Evolutionary conservation across 2,329 filamentous ascomycete genomes (phyloP).

Genomic region (Xylogone sp.): DNA sequence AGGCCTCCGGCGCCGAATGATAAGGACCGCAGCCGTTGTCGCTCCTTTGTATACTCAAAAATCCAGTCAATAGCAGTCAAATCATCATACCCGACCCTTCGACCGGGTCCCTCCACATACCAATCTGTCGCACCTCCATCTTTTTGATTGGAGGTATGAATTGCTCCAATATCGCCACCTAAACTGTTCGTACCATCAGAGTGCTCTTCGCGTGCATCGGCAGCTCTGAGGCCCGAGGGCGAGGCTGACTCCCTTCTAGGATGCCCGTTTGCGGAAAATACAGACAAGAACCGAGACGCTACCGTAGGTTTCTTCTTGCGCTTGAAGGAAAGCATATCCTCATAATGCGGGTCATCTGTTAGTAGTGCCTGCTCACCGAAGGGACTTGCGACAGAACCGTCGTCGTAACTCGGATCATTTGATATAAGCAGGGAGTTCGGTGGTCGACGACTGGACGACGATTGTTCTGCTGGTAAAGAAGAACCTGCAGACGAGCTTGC

Average conservation of each 20-base stretch:
- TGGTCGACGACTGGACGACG: constrained; percentile 19
- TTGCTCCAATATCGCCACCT: constrained; percentile 10
- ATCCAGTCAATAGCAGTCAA: constrained; percentile 99
- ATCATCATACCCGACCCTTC: constrained; percentile 91
- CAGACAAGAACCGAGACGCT: constrained; percentile 21
- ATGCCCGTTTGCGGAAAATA: constrained; percentile 16
- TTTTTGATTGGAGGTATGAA: constrained; percentile 29
- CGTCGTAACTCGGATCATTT: constrained; percentile 26
- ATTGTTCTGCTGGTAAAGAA: constrained; percentile 16
- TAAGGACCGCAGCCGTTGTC: constrained; percentile 78
- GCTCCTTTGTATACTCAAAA: constrained; percentile 96
- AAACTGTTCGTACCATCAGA: constrained; percentile 13
- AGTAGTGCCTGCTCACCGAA: constrained; percentile 36
- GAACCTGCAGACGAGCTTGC: constrained; percentile 24
- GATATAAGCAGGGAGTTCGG: constrained; percentile 17
- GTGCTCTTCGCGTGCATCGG: constrained; percentile 9
- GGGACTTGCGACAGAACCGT: constrained; percentile 25
- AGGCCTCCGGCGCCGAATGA: constrained; percentile 66
- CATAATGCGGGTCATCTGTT: constrained; percentile 50
- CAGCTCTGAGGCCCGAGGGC: constrained; percentile 19
- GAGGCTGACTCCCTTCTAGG: constrained; percentile 17
- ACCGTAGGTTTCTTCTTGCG: constrained; percentile 51
- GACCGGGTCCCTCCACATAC: constrained; percentile 84
- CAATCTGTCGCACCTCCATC: constrained; percentile 63
- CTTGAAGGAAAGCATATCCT: constrained; percentile 64